Conservation (phyloP, 1,139 yeast species). For the Candida sp. region DNA sequence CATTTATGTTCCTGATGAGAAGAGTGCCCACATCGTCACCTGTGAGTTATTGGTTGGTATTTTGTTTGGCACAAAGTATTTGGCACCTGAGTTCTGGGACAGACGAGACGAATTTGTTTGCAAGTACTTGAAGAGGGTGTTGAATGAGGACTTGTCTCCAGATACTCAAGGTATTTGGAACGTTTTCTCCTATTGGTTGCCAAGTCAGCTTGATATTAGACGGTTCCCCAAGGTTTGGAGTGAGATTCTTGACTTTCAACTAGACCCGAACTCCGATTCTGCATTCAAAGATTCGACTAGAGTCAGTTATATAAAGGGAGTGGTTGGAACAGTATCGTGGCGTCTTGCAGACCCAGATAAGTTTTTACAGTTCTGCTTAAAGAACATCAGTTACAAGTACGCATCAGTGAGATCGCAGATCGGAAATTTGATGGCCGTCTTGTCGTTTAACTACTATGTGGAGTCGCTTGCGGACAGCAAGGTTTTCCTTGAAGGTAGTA, state of each 20-base stretch:
- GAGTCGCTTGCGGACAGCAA: constrained; percentile 51
- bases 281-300: constrained; percentile 74
- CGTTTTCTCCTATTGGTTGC: constrained; percentile 76
- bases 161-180: constrained; percentile 82
- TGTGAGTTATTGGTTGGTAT: constrained; percentile 68
- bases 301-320: constrained; percentile 58
- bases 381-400: constrained; percentile 63
- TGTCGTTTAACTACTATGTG: constrained; percentile 56
- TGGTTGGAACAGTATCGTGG: constrained; percentile 62
- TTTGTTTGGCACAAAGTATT: constrained; percentile 50
- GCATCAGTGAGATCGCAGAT: constrained; percentile 76
- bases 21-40: constrained; percentile 63
- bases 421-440: constrained; percentile 64
- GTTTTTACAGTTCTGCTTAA: constrained; percentile 53
- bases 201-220: constrained; percentile 67
- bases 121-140: constrained; percentile 46
- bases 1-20: constrained; percentile 62
- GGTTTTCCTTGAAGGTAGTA: constrained; percentile 45
- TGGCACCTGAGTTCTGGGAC: constrained; percentile 23
- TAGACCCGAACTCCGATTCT: constrained; percentile 59
- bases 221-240: constrained; percentile 61
- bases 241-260: constrained; percentile 49
- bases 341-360: constrained; percentile 55
- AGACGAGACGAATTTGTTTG: constrained; percentile 53
- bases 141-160: constrained; percentile 70